Percentiles rank a stretch among this genome's conserved stretches.
phyloP scores from a whole-genome alignment of 2,329 filamentous ascomycete species.

The Graphiopsis chlorocephala region DNA sequence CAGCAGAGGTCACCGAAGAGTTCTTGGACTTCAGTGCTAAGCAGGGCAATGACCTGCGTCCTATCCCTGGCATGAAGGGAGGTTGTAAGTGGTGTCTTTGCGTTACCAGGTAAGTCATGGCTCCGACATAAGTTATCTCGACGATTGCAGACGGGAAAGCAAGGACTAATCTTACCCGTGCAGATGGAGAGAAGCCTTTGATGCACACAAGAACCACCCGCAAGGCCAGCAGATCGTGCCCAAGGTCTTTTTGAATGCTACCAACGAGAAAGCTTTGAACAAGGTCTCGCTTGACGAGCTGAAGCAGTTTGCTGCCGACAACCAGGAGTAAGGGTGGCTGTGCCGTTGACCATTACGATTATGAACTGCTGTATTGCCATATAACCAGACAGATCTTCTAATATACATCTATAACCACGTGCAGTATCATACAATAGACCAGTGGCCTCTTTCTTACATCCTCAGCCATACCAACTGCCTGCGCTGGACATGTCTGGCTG shows the following conservation, averaged over 20 bases:
- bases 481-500: background rate
- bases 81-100: constrained; percentile 65
- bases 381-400: background rate
- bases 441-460: background rate
- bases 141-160: background rate
- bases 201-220: constrained; percentile 48
- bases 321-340: constrained; percentile 24
- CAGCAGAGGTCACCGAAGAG: constrained; percentile 56
- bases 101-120: constrained; percentile 50
- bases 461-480: background rate
- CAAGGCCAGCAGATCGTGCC: constrained; percentile 45
- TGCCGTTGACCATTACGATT: background rate
- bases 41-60: constrained; percentile 58
- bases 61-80: constrained; percentile 50
- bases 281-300: constrained; percentile 50
- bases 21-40: constrained; percentile 61
- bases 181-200: constrained; percentile 53
- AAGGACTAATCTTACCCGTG: background rate
- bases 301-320: constrained; percentile 49
- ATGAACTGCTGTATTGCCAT: background rate
- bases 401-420: background rate
- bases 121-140: background rate
- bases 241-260: constrained; percentile 51
- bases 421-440: background rate
- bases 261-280: constrained; percentile 51